Percentiles rank a stretch among this genome's conserved stretches.
These are phyloP conservation scores for Thozetella sp. DNA, from an alignment of 495 filamentous ascomycete genomes.

Conservation along the genomic window DNA sequence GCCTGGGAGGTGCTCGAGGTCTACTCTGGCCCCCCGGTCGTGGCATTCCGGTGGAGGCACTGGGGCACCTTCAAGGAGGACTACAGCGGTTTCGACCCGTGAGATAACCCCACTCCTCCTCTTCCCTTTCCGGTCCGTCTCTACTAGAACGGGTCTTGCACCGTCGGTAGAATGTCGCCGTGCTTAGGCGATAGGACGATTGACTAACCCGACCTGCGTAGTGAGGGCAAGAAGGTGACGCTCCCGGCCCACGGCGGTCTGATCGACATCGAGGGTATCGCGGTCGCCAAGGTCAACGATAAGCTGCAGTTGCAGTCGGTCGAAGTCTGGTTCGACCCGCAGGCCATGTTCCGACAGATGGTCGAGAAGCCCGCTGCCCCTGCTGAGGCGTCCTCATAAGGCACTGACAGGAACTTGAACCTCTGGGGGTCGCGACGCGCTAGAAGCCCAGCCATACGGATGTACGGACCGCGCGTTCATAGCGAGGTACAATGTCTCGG, in stretches of 20 bases:
- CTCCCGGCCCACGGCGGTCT: slow-evolving; percentile 53
- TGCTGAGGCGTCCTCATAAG: not conserved
- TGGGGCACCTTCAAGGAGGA: slow-evolving; percentile 68
- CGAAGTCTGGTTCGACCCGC: slow-evolving; percentile 65
- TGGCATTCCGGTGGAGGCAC: slow-evolving; percentile 65
- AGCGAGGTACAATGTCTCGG: too few relatives aligned
- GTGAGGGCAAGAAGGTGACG: slow-evolving; percentile 60
- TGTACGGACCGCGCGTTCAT: too few relatives aligned
- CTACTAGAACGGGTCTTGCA: not conserved
- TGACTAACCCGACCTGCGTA: slow-evolving; percentile 17
- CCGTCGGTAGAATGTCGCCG: too few relatives aligned
- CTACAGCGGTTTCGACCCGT: slow-evolving; percentile 57
- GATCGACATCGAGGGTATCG: slow-evolving; percentile 55
- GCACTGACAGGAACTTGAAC: too few relatives aligned
- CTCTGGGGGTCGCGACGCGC: too few relatives aligned
- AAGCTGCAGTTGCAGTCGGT: slow-evolving; percentile 55
- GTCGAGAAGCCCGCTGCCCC: slow-evolving; percentile 9
- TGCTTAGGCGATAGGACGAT: not conserved
- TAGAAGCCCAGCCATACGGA: too few relatives aligned
- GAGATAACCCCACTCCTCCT: slow-evolving; percentile 37
- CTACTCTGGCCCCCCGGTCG: slow-evolving; percentile 60
- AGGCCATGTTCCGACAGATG: slow-evolving; percentile 70
- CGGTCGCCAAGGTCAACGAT: slow-evolving; percentile 61
- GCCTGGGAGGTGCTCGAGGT: slow-evolving; percentile 72
- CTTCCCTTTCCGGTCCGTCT: not conserved